Conservation (phyloP, 306 rosid genomes). For the Cucurbita pepo region DNA sequence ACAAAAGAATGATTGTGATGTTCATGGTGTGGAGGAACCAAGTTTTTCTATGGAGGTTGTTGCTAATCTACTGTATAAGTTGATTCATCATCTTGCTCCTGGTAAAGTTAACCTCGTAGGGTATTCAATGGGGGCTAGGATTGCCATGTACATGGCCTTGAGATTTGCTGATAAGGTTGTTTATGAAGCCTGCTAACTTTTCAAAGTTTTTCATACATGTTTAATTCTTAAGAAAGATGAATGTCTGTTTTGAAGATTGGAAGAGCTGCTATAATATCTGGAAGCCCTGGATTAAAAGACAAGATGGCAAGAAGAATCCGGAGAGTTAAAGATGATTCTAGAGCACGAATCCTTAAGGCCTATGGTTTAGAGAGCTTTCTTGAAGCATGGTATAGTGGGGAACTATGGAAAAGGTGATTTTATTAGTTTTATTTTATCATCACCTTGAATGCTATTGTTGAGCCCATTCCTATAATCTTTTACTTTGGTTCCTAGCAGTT, state of each 20-base stretch:
- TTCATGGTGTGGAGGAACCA: constrained; percentile 17
- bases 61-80: constrained; percentile 30
- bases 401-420: constrained; percentile 62
- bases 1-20: constrained; percentile 12
- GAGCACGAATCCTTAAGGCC: constrained; percentile 37
- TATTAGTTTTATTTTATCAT: constrained; percentile 2
- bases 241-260: constrained; percentile 38
- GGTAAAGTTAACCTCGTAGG: constrained; percentile 62
- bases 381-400: constrained; percentile 69
- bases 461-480: neutral
- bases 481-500: constrained; percentile 29
- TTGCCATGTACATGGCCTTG: constrained; percentile 67
- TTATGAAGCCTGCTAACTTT: constrained; percentile 3
- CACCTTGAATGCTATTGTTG: constrained; percentile 1
- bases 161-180: constrained; percentile 51
- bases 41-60: constrained; percentile 44
- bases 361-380: constrained; percentile 61
- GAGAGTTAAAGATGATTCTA: constrained; percentile 67
- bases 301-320: constrained; percentile 51
- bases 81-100: constrained; percentile 38
- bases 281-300: constrained; percentile 82
- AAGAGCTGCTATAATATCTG: constrained; percentile 71
- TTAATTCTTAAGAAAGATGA: constrained; percentile 8
- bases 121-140: constrained; percentile 92
- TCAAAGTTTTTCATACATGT: neutral